These are phyloP conservation scores for Lecanosticta acicola DNA, from an alignment of 2,329 filamentous ascomycete species.

Conservation along the genomic window DNA sequence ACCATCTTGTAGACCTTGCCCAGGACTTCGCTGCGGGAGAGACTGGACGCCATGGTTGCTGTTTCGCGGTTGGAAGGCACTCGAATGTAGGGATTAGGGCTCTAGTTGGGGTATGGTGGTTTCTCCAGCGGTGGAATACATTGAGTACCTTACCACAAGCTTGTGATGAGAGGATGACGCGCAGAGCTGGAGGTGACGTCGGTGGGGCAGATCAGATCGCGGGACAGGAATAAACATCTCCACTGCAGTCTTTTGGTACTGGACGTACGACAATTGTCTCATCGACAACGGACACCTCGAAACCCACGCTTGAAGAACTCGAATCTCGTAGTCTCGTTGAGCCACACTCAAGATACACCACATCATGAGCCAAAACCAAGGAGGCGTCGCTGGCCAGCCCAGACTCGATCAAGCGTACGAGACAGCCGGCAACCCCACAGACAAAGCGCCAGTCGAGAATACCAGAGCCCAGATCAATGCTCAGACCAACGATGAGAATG, in stretches of 20 bases:
- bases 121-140: neutral
- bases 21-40: conserved; percentile 67
- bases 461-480: conserved; percentile 32
- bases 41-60: conserved; percentile 43
- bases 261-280: too few relatives aligned
- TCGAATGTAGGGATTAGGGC: neutral
- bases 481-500: conserved; percentile 24
- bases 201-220: neutral
- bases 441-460: conserved; percentile 38
- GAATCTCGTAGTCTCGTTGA: too few relatives aligned
- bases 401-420: conserved; percentile 41
- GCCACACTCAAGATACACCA: too few relatives aligned
- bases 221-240: too few relatives aligned
- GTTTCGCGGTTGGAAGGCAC: neutral
- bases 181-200: neutral
- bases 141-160: neutral
- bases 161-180: neutral
- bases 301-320: too few relatives aligned
- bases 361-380: neutral
- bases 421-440: conserved; percentile 42
- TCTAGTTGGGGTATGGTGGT: neutral
- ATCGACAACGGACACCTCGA: too few relatives aligned
- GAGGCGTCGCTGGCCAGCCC: conserved; percentile 34
- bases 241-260: too few relatives aligned
- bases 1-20: conserved; percentile 81